Evolutionary conservation across 805 yeast species (phyloP), one percentile per base, ranked within the genome.

Genomic region (Metschnikowia peoriensis): DNA sequence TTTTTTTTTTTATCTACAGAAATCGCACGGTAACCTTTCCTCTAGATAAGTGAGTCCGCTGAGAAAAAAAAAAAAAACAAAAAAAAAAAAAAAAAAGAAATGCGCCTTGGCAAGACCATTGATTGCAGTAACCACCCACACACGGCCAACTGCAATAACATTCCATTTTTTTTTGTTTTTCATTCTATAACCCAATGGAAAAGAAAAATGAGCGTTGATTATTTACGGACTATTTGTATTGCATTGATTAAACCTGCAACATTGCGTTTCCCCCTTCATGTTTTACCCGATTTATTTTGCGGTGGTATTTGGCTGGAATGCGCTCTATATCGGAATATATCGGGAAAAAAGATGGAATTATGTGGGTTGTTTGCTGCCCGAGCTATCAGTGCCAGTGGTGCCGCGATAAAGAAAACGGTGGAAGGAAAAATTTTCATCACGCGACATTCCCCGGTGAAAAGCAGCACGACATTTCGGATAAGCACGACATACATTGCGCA

Each of bases 391-490:
- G 32, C 42, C 51, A 48, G 35, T 38, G 32, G 28, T 16, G 28
- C 15, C 43, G 49, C 53, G 53, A 50, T 50, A 50, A 50, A 50
- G 53, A 45, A 50, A 45, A 35, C 29, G 41, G 46, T 48, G 29
- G 53, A 41, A 42, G 29, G 49, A 50, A 50, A 50, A 50, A 16
- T 50, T 50, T 50, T 50, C 53, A 46, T 32, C 14, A 16, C 35
- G 44, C 44, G 44, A 41, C 44, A 41, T 41, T 41, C 28, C n/a
- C 28, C 28, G 27, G 35, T 17, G 8, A 34, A 40, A 32, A 15
- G 34, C 22, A 37, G 44, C 28, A 37, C 52, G 52, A 49, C 52
- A 49, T 49, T 44, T 16, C 16, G 45, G 46, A 44, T 44, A 49
- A 44, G 41, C 44, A 40, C 52, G 48, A 29, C 46, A 38, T 41